These are phyloP conservation scores for Passalora sequoiae DNA, from an alignment of 2,329 filamentous ascomycete species.

Conservation along the genomic window DNA sequence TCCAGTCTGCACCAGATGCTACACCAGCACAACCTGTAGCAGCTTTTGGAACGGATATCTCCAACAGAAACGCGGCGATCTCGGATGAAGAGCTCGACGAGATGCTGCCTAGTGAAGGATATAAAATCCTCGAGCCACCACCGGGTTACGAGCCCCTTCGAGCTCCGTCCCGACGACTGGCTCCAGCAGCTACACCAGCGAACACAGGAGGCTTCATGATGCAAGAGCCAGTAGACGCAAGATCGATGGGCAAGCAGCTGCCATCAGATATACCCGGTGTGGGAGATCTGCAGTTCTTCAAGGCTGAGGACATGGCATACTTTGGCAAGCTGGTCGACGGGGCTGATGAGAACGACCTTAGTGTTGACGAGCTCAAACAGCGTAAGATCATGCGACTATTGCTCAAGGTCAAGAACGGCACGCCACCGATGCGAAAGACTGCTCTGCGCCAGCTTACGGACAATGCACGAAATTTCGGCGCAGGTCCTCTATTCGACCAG, in stretches of 20 bases:
- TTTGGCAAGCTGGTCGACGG: conserved; percentile 96
- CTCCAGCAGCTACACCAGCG: conserved; percentile 65
- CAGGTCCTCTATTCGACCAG: conserved; percentile 91
- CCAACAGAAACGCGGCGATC: conserved; percentile 70
- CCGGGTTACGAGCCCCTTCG: conserved; percentile 85
- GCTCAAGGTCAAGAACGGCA: conserved; percentile 98
- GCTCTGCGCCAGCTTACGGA: conserved; percentile 94
- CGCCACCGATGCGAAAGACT: conserved; percentile 97
- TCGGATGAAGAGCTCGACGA: conserved; percentile 92
- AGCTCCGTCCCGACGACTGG: conserved; percentile 68
- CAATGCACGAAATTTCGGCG: conserved; percentile 93
- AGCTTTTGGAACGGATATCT: conserved; percentile 75
- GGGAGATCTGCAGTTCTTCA: conserved; percentile 95
- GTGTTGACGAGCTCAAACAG: conserved; percentile 93
- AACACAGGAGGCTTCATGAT: conserved; percentile 84
- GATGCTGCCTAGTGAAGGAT: conserved; percentile 86
- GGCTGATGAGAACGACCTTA: conserved; percentile 83
- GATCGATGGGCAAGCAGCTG: conserved; percentile 80
- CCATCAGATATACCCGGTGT: conserved; percentile 95
- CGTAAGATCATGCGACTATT: conserved; percentile 96
- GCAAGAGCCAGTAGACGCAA: conserved; percentile 84
- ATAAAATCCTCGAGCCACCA: conserved; percentile 84
- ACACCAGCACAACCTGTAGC: conserved; percentile 48
- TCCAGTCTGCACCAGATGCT: conserved; percentile 57
- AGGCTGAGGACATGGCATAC: conserved; percentile 97